Conservation (phyloP, 2,329 filamentous ascomycete genomes). For the Colletotrichum sp. region DNA sequence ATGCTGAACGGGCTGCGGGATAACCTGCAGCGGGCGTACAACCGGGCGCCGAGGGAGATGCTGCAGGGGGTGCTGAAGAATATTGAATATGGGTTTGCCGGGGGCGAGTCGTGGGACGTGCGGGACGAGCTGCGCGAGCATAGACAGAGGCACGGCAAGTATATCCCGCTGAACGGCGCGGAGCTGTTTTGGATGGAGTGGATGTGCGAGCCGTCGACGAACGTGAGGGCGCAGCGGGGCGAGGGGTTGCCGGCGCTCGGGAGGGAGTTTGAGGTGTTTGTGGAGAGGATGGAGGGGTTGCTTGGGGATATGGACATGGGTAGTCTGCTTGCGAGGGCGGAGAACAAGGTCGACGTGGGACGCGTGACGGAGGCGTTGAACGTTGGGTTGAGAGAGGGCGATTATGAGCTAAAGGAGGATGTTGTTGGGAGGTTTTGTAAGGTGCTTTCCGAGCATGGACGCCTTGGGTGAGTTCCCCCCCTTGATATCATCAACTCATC, state of each 20-base stretch:
- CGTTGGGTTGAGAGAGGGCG: background rate
- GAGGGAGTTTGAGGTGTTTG: conserved; percentile 33
- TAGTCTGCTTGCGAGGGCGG: conserved; percentile 25
- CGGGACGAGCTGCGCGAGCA: background rate
- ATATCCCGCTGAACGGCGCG: background rate
- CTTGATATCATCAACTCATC: background rate
- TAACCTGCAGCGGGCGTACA: conserved; percentile 26
- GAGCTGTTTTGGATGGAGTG: conserved; percentile 17
- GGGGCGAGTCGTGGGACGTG: background rate
- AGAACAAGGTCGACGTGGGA: background rate
- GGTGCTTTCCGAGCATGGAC: conserved; percentile 27
- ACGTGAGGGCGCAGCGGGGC: conserved; percentile 24
- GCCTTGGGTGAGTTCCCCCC: conserved; percentile 23
- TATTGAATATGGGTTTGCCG: conserved; percentile 1
- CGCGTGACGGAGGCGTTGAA: background rate
- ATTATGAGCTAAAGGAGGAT: conserved; percentile 8
- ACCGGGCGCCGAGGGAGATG: conserved; percentile 31
- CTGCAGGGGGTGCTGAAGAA: conserved; percentile 26
- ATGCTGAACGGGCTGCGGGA: conserved; percentile 21
- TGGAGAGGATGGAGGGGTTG: conserved; percentile 32
- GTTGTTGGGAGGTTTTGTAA: conserved; percentile 31
- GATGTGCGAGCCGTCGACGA: conserved; percentile 22
- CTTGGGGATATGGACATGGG: conserved; percentile 31
- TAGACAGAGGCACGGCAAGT: background rate
- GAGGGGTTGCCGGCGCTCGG: conserved; percentile 5